Percentiles rank a stretch among this genome's conserved stretches.
phyloP scores from a whole-genome alignment of 1,139 yeast genomes.

The Sugiyamaella xylanicola region DNA sequence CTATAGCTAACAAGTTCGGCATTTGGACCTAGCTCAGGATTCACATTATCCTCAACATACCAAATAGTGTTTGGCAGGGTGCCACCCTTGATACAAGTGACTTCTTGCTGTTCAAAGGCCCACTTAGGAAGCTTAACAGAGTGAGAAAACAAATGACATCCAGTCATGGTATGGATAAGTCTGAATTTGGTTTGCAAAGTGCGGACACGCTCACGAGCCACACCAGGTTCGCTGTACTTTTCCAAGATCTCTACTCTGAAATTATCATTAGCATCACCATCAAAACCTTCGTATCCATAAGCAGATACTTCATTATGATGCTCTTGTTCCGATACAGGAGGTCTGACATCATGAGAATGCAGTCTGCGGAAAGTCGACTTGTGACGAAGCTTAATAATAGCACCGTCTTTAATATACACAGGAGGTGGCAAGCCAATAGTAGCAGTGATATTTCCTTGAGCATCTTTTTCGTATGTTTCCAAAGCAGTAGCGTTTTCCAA shows the following conservation, averaged over 20 bases:
- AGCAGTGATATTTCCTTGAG: conserved; percentile 34
- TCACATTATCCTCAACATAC: conserved; percentile 78
- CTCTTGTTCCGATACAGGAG: conserved; percentile 89
- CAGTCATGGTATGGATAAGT: conserved; percentile 86
- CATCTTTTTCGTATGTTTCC: conserved; percentile 29
- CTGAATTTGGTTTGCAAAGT: conserved; percentile 86
- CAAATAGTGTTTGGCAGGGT: conserved; percentile 72
- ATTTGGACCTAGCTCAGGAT: conserved; percentile 44
- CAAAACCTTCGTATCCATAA: conserved; percentile 89
- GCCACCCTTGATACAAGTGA: conserved; percentile 86
- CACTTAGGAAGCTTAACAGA: conserved; percentile 86
- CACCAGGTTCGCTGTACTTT: conserved; percentile 56
- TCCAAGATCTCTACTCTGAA: conserved; percentile 85
- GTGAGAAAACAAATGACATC: conserved; percentile 86
- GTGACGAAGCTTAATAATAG: conserved; percentile 78
- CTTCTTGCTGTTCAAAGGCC: conserved; percentile 98
- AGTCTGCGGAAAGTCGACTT: conserved; percentile 70
- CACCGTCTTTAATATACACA: conserved; percentile 71
- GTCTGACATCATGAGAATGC: conserved; percentile 94
- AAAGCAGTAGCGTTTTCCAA: conserved; percentile 34
- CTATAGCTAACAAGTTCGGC: conserved; percentile 65
- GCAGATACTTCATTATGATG: conserved; percentile 96
- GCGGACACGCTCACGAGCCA: conserved; percentile 63
- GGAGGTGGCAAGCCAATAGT: conserved; percentile 37
- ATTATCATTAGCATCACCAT: conserved; percentile 95